Base-by-base conservation (phyloP, 441 rosid species). In the Gossypium lobatum region DNA sequence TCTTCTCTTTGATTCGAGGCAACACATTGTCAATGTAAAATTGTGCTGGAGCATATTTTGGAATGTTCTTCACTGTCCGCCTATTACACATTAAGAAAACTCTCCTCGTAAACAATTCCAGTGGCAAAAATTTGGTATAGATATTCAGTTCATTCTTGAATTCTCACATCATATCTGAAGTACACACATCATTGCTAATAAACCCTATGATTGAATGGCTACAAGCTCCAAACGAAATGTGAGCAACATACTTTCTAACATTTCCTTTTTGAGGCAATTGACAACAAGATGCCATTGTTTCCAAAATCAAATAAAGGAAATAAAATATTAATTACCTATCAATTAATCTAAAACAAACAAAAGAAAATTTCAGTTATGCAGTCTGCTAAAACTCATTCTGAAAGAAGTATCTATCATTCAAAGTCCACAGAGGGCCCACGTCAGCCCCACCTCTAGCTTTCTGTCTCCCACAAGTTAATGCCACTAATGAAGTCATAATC, bases 11-110 rank as follows among this genome's bases (percentile, higher is more conserved):
- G 77, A 95, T 86, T 78, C 99, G 90, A 39, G 98, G 99, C 57
- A 95, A 87, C 52, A 95, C 98, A 77, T 95, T 95, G 81, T 93
- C 99, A 17, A 93, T 89, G 77, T 95, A 95, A 80, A 95, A 95
- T 45, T 95, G 94, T 1, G 98, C 97, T 23, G 98, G 90, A 62
- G 98, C 98, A 82, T 95, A 95, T 73, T 95, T 95, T 39, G 99
- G 99, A 80, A 95, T 95, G 82, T 95, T 95, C 87, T 95, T 95
- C 64, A 95, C 99, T 6, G 98, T 95, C 74, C 98, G 92, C 73
- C 99, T 95, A 76, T 73, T 74, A 78, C 68, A 78, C 39, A 83
- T 46, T 21, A 57, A 16, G 45, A 18, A 63, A 67, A 26, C 55
- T 54, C 71, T 23, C 50, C 37, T 55, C 53, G 52, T 76, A 75